phyloP scores from a whole-genome alignment of 257 asterid genomes.

The Cynanchum wilfordii region DNA sequence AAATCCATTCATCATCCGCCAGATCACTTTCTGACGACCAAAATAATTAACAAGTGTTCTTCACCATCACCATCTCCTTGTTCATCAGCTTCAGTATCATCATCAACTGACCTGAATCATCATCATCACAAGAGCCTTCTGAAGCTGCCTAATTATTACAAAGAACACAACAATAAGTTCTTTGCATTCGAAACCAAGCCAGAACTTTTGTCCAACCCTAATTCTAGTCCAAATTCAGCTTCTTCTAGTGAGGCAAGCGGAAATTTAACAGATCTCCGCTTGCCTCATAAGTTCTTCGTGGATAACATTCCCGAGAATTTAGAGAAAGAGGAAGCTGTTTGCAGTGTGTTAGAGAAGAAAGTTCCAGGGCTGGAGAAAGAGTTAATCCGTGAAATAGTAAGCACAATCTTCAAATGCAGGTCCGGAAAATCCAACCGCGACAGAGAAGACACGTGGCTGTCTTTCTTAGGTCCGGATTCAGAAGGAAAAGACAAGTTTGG shows the following conservation, averaged over 20 bases:
- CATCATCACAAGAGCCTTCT: slow-evolving; percentile 25
- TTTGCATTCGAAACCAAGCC: slow-evolving; percentile 42
- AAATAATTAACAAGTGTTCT: slow-evolving; percentile 38
- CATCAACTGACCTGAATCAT: slow-evolving; percentile 32
- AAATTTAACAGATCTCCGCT: slow-evolving; percentile 21
- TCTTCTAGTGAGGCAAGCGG: slow-evolving; percentile 90
- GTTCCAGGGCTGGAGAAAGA: slow-evolving; percentile 59
- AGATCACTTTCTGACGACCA: too few species aligned
- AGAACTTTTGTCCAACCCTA: slow-evolving; percentile 79
- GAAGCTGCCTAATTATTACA: slow-evolving; percentile 40
- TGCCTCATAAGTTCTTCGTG: slow-evolving; percentile 24
- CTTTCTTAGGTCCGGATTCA: slow-evolving; percentile 57
- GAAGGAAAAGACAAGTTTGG: slow-evolving; percentile 62
- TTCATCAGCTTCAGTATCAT: slow-evolving; percentile 66
- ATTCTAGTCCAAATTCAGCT: slow-evolving; percentile 93
- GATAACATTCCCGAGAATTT: slow-evolving; percentile 38
- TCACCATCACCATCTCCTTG: slow-evolving; percentile 55
- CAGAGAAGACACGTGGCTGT: slow-evolving; percentile 54
- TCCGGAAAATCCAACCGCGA: slow-evolving; percentile 30
- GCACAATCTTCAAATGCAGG: slow-evolving; percentile 56
- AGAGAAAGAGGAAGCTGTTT: slow-evolving; percentile 19
- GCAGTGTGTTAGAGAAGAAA: slow-evolving; percentile 47
- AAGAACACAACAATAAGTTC: slow-evolving; percentile 31
- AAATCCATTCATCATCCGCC: slow-evolving; percentile 56
- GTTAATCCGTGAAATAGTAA: slow-evolving; percentile 39